Conservation (phyloP, 1,284 basidiomycete genomes). For the Ustilago loliicola region DNA sequence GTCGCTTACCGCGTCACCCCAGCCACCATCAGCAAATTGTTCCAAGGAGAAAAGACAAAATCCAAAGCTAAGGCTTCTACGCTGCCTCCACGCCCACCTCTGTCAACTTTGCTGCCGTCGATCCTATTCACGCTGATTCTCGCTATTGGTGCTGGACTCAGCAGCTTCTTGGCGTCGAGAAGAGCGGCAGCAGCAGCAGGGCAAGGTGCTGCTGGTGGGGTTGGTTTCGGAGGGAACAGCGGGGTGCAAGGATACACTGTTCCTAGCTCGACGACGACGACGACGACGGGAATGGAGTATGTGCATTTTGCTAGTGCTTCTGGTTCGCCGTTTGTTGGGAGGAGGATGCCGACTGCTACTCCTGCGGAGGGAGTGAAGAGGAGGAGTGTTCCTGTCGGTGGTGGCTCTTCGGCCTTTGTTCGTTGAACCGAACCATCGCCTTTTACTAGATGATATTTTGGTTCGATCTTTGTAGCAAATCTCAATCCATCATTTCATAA, state of each 20-base stretch:
- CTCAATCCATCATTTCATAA: no score
- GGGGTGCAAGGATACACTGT: conserved; percentile 8
- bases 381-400: background rate
- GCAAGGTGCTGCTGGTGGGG: background rate
- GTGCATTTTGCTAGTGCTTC: conserved; percentile 10
- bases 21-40: conserved; percentile 19
- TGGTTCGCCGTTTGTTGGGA: background rate
- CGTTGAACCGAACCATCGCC: no score
- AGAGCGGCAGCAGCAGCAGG: conserved; percentile 27
- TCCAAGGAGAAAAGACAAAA: conserved; percentile 1
- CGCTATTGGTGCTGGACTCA: conserved; percentile 57
- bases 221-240: background rate
- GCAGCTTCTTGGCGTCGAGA: conserved; percentile 41
- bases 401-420: no score
- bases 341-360: background rate
- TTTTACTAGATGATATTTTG: no score
- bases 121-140: conserved; percentile 61
- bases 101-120: conserved; percentile 57
- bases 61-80: conserved; percentile 17
- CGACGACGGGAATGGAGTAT: conserved; percentile 14
- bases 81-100: conserved; percentile 60
- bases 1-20: conserved; percentile 32
- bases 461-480: no score
- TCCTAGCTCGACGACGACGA: background rate
- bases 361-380: background rate